phyloP scores from a whole-genome alignment of 306 rosid genomes.

The Prunus salicina region DNA sequence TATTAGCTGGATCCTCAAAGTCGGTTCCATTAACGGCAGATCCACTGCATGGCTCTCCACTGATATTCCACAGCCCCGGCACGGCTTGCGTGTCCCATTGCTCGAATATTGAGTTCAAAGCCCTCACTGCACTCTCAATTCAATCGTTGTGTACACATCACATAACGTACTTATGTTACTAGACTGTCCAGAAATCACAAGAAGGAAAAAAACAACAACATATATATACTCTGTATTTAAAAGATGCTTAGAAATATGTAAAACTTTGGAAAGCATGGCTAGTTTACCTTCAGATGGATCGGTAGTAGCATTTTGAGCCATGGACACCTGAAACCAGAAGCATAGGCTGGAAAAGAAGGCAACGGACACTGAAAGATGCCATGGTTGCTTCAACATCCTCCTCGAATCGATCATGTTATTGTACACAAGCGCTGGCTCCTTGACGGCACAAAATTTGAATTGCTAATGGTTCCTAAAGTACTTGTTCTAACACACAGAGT shows the following conservation, averaged over 20 bases:
- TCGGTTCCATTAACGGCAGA: background rate
- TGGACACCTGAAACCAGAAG: slow-evolving; percentile 3
- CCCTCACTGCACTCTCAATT: slow-evolving; percentile 18
- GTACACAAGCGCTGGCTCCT: background rate
- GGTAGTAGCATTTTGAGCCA: slow-evolving; percentile 16
- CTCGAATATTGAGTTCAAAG: slow-evolving; percentile 27
- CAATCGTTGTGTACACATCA: background rate
- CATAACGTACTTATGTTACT: background rate
- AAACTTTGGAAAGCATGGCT: no score
- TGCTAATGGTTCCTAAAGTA: background rate
- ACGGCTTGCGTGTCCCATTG: slow-evolving; percentile 11
- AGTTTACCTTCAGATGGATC: slow-evolving; percentile 26
- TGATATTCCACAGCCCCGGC: slow-evolving; percentile 17
- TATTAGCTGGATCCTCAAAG: background rate
- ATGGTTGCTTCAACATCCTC: background rate
- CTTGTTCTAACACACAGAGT: background rate
- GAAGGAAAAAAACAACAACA: background rate
- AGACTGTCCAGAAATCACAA: background rate
- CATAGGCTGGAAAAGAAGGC: background rate
- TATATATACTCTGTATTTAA: no score
- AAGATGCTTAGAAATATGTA: background rate
- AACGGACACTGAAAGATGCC: background rate
- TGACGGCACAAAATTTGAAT: background rate
- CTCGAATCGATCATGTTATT: no score
- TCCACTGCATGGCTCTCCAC: slow-evolving; percentile 33